phyloP scores from a whole-genome alignment of 495 filamentous ascomycete species.

The Usnea hakonensis region DNA sequence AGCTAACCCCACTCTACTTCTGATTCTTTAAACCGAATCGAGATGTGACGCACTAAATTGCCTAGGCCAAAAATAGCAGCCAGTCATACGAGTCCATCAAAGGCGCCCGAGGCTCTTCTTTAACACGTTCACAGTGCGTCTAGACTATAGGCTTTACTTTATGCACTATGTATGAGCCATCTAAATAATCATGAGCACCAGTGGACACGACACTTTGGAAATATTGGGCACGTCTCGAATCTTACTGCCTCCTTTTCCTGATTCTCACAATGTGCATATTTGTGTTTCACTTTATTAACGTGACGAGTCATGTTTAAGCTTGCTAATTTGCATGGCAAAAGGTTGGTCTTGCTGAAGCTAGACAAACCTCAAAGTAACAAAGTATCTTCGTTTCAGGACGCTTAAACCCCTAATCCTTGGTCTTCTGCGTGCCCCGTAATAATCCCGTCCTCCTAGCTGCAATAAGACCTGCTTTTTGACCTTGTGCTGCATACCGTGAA shows the following conservation, averaged over 20 bases:
- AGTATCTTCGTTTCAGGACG: conserved; percentile 1
- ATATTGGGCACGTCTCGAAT: conserved; percentile 1
- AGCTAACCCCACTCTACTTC: conserved; percentile 11
- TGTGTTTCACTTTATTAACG: background rate
- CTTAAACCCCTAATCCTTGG: conserved; percentile 64
- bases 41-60: background rate
- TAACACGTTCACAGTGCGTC: background rate
- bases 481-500: conserved; percentile 90
- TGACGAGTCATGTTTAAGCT: conserved; percentile 1
- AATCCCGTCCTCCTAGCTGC: conserved; percentile 98
- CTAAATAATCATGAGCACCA: background rate
- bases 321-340: background rate
- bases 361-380: background rate
- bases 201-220: conserved; percentile 1
- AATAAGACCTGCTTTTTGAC: conserved; percentile 99
- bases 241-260: background rate
- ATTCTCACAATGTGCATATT: background rate
- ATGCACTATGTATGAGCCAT: background rate
- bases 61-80: conserved; percentile 3
- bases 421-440: conserved; percentile 98
- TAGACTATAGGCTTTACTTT: background rate
- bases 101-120: background rate
- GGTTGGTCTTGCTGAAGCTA: background rate
- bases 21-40: background rate
- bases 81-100: background rate